phyloP scores from a whole-genome alignment of 352 stramenopile genomes.

The Albugo candida region DNA sequence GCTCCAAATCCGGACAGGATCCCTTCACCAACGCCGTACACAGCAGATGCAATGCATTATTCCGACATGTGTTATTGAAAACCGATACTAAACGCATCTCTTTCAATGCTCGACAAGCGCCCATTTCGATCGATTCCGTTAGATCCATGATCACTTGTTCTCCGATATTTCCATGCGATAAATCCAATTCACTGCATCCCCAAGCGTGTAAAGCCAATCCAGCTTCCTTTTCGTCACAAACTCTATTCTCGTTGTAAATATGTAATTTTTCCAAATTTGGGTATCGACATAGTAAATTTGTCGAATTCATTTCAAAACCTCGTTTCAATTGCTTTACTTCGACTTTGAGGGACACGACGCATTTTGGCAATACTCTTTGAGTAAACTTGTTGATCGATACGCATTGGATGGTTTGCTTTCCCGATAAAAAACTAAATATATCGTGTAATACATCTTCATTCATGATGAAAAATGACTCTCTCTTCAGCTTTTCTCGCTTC shows the following conservation, averaged over 20 bases:
- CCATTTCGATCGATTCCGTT: constrained; percentile 39
- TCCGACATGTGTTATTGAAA: constrained; percentile 60
- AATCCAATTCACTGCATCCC: constrained; percentile 58
- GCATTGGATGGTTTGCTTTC: constrained; percentile 40
- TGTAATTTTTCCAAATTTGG: constrained; percentile 34
- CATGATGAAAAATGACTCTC: constrained; percentile 28
- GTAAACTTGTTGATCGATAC: constrained; percentile 45
- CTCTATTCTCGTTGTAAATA: constrained; percentile 38
- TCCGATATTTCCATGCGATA: constrained; percentile 51
- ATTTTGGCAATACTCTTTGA: constrained; percentile 25
- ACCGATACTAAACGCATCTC: constrained; percentile 45
- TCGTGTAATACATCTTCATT: constrained; percentile 48
- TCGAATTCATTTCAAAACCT: constrained; percentile 18
- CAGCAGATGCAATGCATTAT: constrained; percentile 44
- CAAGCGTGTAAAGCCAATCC: constrained; percentile 43
- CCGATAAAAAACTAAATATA: constrained; percentile 49
- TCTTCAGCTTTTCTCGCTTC: background rate
- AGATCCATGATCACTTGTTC: constrained; percentile 44
- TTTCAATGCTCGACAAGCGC: constrained; percentile 30
- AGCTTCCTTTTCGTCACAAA: constrained; percentile 26
- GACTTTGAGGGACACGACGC: constrained; percentile 33
- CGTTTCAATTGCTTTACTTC: constrained; percentile 25
- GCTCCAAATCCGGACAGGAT: constrained; percentile 33
- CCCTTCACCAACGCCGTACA: constrained; percentile 46
- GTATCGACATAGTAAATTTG: constrained; percentile 27